Base-by-base conservation (phyloP, 139 green algal species). In the Coelastrella sp. region DNA sequence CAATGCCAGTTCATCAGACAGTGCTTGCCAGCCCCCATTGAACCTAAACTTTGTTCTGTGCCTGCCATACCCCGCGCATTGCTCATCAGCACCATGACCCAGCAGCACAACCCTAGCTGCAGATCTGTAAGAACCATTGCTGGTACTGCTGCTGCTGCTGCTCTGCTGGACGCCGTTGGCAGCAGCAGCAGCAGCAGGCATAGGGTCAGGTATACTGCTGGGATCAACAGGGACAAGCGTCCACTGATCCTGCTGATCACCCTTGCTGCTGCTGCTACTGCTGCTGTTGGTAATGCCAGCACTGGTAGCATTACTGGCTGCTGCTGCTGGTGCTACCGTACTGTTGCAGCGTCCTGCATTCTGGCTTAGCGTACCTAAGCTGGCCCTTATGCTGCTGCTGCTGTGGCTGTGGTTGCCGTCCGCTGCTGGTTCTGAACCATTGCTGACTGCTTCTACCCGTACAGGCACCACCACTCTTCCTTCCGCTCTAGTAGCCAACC, bases 31-130 rank as follows among this genome's bases (percentile, higher is more conserved):
- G 59, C 95, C 92, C 17, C 86, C 91, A 22, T 83, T 22, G 11
- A 91, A 75, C 23, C 81, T 76, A n/a, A 87, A 87, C 73, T 90
- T 91, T 2, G 97, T 99, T 19, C 96, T 93, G 92, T 99, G 97
- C 13, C 98, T 94, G n/a, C 97, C 97, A 85, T 99, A 99, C 0
- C 98, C 98, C 0, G 85, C 97, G 81, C 95, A 98, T 90, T 98
- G 96, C 95, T 99, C 98, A 92, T 99, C 98, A 2, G 97, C 98
- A 8, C 98, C 98, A 86, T 98, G 96, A 0, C 98, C 98, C 47
- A 99, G 87, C 86, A 99, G 93, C 75, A 98, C 94, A 19, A 99
- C 95, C 0, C 94, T 87, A 0, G 98, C 97, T 0, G 75, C 60
- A 3, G 94, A 97, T 66, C 73, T 68, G 78, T 71, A 73, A 77